Evolutionary conservation across 345 rosid species (phyloP).

Genomic region (Populus pruinosa): DNA sequence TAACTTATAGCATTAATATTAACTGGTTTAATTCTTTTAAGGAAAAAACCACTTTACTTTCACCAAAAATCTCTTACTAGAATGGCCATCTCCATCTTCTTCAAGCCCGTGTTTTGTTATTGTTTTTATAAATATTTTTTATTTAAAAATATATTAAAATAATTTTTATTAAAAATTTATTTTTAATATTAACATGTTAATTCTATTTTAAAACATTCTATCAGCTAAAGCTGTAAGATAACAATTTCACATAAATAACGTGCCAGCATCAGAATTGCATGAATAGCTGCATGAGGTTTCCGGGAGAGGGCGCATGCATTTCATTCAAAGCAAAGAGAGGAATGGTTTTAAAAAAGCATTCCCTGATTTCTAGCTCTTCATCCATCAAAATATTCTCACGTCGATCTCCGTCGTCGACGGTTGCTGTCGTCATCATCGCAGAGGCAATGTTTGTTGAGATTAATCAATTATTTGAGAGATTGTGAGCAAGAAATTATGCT

Average conservation of each 20-base stretch:
- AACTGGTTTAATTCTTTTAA: neutral
- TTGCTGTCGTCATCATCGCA: no score
- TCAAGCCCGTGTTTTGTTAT: no score
- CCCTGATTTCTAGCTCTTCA: neutral
- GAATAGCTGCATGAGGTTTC: neutral
- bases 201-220: no score
- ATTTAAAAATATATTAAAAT: no score
- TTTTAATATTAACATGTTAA: no score
- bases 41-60: neutral
- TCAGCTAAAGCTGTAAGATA: no score
- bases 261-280: neutral
- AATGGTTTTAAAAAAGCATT: neutral
- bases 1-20: neutral
- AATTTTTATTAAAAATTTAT: no score
- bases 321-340: constrained; percentile 14
- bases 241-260: neutral
- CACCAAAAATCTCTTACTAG: neutral
- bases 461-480: neutral
- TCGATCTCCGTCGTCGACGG: no score
- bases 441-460: neutral
- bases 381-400: neutral
- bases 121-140: no score
- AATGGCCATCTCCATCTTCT: neutral
- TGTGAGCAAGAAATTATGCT: neutral
- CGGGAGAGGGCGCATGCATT: neutral